Conservation (phyloP, 2,329 filamentous ascomycete species). For the Achaetomium macrosporum region DNA sequence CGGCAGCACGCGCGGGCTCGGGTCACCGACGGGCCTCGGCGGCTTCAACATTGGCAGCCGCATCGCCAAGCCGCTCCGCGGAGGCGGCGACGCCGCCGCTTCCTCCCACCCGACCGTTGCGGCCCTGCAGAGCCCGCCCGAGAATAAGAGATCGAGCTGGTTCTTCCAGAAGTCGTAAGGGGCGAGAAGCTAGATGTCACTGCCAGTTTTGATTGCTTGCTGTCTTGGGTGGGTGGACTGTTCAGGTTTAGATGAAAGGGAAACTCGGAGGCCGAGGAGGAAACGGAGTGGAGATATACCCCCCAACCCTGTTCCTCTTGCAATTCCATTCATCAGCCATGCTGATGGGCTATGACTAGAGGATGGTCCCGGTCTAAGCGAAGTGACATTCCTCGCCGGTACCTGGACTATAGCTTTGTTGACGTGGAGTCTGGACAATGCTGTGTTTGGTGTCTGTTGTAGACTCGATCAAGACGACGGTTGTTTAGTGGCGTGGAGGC, state of each 20-base stretch:
- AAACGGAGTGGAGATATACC: not conserved
- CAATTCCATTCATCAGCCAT: not conserved
- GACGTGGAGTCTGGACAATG: not conserved
- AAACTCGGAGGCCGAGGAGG: not conserved
- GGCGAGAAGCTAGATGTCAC: not conserved
- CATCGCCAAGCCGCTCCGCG: slow-evolving; percentile 64
- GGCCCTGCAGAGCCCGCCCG: slow-evolving; percentile 51
- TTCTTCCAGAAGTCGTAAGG: slow-evolving; percentile 58
- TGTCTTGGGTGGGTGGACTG: slow-evolving; percentile 8
- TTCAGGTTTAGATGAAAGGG: not conserved
- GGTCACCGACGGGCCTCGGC: slow-evolving; percentile 52
- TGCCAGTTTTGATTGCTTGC: not conserved
- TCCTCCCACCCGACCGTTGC: slow-evolving; percentile 51
- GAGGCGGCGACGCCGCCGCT: slow-evolving; percentile 48
- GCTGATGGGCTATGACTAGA: not conserved
- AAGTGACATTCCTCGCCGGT: not conserved
- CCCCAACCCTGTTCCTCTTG: not conserved
- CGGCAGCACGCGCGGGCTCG: slow-evolving; percentile 79
- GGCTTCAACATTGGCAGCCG: slow-evolving; percentile 71
- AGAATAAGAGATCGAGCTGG: slow-evolving; percentile 67
- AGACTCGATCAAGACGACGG: not conserved
- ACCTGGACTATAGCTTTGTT: not conserved
- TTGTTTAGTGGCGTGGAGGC: not conserved
- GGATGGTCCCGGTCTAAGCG: not conserved
- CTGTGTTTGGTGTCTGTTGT: not conserved